Conservation (phyloP, 75 land plant genomes). For the Picea sitchensis region DNA sequence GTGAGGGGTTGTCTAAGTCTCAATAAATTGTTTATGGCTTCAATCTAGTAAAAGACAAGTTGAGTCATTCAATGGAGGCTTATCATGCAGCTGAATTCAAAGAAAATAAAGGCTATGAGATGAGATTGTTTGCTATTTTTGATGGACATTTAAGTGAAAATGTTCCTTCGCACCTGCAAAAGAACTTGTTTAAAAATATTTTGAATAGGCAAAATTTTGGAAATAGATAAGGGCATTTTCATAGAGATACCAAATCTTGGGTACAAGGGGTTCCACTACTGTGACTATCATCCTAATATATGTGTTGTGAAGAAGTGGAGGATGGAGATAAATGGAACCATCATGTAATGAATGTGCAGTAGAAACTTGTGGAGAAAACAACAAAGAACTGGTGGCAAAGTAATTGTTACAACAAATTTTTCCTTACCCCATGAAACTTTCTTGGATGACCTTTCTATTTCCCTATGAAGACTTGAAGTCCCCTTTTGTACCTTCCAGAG, state of each 20-base stretch:
- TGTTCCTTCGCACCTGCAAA: conserved; percentile 53
- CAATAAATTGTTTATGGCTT: conserved; percentile 25
- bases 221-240: conserved; percentile 28
- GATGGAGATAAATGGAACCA: too few relatives aligned
- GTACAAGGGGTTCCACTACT: conserved; percentile 84
- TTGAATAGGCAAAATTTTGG: conserved; percentile 15
- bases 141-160: conserved; percentile 65
- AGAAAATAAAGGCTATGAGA: conserved; percentile 22
- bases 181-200: conserved; percentile 61
- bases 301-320: conserved; percentile 3
- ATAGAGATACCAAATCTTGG: conserved; percentile 49
- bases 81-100: conserved; percentile 32
- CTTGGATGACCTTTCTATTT: too few relatives aligned
- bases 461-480: too few relatives aligned
- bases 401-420: too few relatives aligned
- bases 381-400: too few relatives aligned
- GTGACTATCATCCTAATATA: conserved; percentile 85
- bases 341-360: too few relatives aligned
- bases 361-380: too few relatives aligned
- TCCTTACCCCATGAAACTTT: too few relatives aligned
- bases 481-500: too few relatives aligned
- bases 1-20: too few relatives aligned
- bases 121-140: conserved; percentile 70
- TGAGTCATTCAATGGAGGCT: conserved; percentile 46
- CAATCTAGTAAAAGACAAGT: conserved; percentile 32